Base-by-base conservation (phyloP, 139 green algal genomes). In the Chlamydomonas applanata region DNA sequence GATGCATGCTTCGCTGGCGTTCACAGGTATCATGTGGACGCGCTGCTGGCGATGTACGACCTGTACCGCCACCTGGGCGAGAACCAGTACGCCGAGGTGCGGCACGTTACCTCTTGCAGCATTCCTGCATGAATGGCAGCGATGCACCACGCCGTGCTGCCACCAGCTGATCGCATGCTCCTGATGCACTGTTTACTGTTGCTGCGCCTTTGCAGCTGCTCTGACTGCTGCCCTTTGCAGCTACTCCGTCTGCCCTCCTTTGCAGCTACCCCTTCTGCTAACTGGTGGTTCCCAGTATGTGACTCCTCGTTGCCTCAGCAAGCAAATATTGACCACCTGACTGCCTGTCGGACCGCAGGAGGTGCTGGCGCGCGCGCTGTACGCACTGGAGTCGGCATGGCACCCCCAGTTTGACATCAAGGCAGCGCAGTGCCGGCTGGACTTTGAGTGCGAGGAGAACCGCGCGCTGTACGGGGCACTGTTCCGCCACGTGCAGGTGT, bases 41-140 rank as follows among this genome's bases (percentile, higher is more conserved):
- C 87, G 24, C 85, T 98, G 70, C 82, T 98, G 71, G 86, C 94
- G 0, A 94, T 98, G 87, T 79, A 88, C n/a, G 93, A 98, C 72
- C 78, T 96, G 52, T 91, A 94, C 85, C 79, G 89, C 36, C 66
- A 81, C 73, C 76, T 83, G 62, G 93, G 91, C 11, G 91, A 97
- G 77, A 84, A 89, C 45, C 69, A 77, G 13, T 87, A 87, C 19
- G 80, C 85, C n/a, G 87, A 88, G 61, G 84, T 83, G 61, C n/a
- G n/a, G n/a, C n/a, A n/a, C n/a, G n/a, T n/a, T n/a, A n/a, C n/a
- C n/a, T n/a, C n/a, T n/a, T n/a, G n/a, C n/a, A n/a, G n/a, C n/a
- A n/a, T n/a, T n/a, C n/a, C n/a, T n/a, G n/a, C n/a, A n/a, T n/a
- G n/a, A n/a, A 35, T 32, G n/a, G 57, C 46, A 56, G 46, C 17